These are phyloP conservation scores for Diplogelasinospora grovesii DNA, from an alignment of 495 filamentous ascomycete genomes.

Conservation along the genomic window DNA sequence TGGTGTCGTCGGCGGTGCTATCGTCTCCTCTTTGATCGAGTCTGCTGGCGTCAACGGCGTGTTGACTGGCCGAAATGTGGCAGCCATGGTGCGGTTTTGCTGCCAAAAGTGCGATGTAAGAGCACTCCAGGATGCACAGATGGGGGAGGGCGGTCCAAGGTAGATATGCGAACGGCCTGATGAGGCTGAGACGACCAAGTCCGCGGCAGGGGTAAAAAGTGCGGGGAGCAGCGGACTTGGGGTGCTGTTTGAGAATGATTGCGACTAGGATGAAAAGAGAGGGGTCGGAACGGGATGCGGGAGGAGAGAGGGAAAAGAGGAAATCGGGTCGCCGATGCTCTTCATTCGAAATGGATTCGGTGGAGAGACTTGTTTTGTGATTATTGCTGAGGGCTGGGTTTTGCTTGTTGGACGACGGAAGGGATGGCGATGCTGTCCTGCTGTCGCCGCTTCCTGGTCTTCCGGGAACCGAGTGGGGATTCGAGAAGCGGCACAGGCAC, in stretches of 20 bases:
- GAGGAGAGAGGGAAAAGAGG: constrained; percentile 9
- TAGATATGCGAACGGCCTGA: constrained; percentile 27
- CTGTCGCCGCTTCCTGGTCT: constrained; percentile 7
- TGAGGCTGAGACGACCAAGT: constrained; percentile 30
- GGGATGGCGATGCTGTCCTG: constrained; percentile 10
- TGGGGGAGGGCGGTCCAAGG: constrained; percentile 13
- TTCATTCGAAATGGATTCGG: constrained; percentile 12
- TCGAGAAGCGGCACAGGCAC: constrained; percentile 22
- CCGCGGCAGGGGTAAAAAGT: constrained; percentile 29
- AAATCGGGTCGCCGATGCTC: constrained; percentile 5
- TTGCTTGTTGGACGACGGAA: constrained; percentile 4
- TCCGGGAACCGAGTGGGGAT: constrained; percentile 23
- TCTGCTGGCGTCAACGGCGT: constrained; percentile 53
- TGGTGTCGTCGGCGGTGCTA: constrained; percentile 57
- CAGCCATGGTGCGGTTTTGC: constrained; percentile 31
- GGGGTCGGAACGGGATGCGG: constrained; percentile 17
- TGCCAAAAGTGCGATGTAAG: constrained; percentile 13
- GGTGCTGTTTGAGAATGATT: constrained; percentile 28
- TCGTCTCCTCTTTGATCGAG: constrained; percentile 35
- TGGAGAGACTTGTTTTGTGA: constrained; percentile 10
- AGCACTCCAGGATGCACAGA: constrained; percentile 10
- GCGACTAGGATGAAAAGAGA: constrained; percentile 17
- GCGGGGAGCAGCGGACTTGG: constrained; percentile 16
- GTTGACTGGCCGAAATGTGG: constrained; percentile 71
- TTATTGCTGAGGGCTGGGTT: constrained; percentile 12